Percentiles rank a stretch among this genome's conserved stretches.
Evolutionary conservation across 2,329 filamentous ascomycete genomes (phyloP).

Genomic region (Colletotrichum endophyticum): DNA sequence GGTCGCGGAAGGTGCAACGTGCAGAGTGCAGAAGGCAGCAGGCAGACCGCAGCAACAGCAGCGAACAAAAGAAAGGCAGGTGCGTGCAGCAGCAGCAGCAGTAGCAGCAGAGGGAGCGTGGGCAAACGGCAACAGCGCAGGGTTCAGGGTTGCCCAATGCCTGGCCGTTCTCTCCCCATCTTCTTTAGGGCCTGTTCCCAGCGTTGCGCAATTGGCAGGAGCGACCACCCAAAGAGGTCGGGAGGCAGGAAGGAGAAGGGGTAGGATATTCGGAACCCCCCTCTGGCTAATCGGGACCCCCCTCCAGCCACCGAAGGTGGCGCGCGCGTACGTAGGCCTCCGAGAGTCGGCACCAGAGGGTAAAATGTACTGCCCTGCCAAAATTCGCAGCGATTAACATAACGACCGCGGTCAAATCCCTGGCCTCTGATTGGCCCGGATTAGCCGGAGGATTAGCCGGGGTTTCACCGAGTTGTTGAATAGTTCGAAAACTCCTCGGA

Average conservation of each 20-base stretch:
- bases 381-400: too few relatives aligned
- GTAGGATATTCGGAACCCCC: too few relatives aligned
- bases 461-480: too few relatives aligned
- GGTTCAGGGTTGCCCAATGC: constrained; percentile 1
- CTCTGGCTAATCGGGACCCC: too few relatives aligned
- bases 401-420: too few relatives aligned
- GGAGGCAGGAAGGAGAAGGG: background rate
- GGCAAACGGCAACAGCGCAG: background rate
- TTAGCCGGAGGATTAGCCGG: too few relatives aligned
- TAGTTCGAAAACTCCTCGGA: too few relatives aligned
- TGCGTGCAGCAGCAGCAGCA: background rate
- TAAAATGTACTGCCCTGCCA: too few relatives aligned
- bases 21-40: background rate
- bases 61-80: background rate
- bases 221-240: background rate
- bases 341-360: too few relatives aligned
- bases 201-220: background rate
- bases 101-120: background rate
- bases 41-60: background rate
- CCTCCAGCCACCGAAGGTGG: too few relatives aligned
- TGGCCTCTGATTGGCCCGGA: too few relatives aligned
- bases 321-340: too few relatives aligned
- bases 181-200: background rate
- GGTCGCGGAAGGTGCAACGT: background rate
- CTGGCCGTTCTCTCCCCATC: background rate